Percentiles rank a stretch among this genome's conserved stretches.
These are phyloP conservation scores for Begonia peltatifolia DNA, from an alignment of 306 rosid genomes.

Conservation along the genomic window DNA sequence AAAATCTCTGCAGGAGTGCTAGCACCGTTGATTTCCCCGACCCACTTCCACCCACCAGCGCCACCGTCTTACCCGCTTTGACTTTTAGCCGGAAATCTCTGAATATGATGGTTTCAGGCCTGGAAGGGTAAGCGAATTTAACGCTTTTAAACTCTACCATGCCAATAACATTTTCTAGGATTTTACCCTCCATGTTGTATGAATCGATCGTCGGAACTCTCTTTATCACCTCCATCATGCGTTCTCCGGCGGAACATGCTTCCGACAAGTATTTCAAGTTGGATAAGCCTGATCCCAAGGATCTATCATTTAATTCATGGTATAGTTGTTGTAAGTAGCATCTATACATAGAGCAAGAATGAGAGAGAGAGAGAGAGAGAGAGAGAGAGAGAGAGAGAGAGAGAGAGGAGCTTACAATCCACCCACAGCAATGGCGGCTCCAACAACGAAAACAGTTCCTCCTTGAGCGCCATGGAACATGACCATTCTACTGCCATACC, in stretches of 20 bases:
- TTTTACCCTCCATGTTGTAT: constrained; percentile 46
- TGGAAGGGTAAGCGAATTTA: constrained; percentile 69
- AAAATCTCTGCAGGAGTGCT: constrained; percentile 70
- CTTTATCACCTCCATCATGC: constrained; percentile 57
- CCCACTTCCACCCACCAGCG: constrained; percentile 79
- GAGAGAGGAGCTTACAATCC: constrained; percentile 49
- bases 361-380: constrained; percentile 4
- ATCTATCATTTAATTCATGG: constrained; percentile 18
- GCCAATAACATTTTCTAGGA: constrained; percentile 29
- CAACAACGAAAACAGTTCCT: constrained; percentile 75
- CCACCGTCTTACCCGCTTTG: constrained; percentile 69
- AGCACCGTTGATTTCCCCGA: constrained; percentile 81
- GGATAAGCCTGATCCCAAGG: constrained; percentile 69
- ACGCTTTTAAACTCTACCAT: constrained; percentile 52
- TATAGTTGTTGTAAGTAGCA: too few species aligned
- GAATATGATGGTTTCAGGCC: constrained; percentile 55
- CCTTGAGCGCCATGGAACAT: constrained; percentile 86
- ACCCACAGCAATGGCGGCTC: constrained; percentile 64
- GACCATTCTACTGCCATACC: constrained; percentile 73
- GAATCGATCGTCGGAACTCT: constrained; percentile 84
- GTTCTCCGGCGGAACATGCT: constrained; percentile 55
- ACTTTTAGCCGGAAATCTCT: constrained; percentile 37
- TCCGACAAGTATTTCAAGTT: constrained; percentile 74
- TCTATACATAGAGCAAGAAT: background rate
- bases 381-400: background rate